Evolutionary conservation across 345 rosid genomes (phyloP), one percentile per base, ranked within the genome.

Genomic region (Viola odorata): DNA sequence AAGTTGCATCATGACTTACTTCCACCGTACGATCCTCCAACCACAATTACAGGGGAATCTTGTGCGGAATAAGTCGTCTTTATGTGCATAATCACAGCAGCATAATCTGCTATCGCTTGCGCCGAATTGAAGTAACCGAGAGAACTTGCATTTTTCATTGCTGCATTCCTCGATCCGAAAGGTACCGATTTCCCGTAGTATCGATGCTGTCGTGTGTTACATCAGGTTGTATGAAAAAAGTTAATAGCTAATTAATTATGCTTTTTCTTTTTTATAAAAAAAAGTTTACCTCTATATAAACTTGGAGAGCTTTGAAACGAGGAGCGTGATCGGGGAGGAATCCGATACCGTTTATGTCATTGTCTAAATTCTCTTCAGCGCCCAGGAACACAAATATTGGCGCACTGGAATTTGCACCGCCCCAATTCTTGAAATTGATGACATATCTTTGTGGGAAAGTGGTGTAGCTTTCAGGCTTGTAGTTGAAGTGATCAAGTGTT

Each of bases 21-120:
- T 59, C 74, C 74, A 14, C 74, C 74, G n/a, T 70, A 70, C 7
- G 69, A 70, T 37, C 61, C 74, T 6, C 74, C 74, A 12, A 53
- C 16, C 5, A 64, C 74, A 15, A 70, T 64, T 4, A 70, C 69
- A 0, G 74, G 74, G 54, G 69, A 64, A 13, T 8, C 55, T 4
- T n/a, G 15, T 1, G 69, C 65, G 0, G 58, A 47, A 37, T 37
- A 64, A 5, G 23, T 49, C 32, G 47, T 38, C 65, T 70, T 70
- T 8, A 58, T 39, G 47, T 70, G 74, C 41, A 59, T 39, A 23
- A 70, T 57, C 7, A 70, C 23, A 3, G 58, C 57, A 42, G 74
- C 74, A 48, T 64, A 70, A 36, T 70, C 74, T 42, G 74, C 74
- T 3, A 64, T 32, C 12, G 74, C 74, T 63, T 70, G 74, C 12